Base-by-base conservation (phyloP, 2,329 filamentous ascomycete genomes). In the Fonsecaea nubica region DNA sequence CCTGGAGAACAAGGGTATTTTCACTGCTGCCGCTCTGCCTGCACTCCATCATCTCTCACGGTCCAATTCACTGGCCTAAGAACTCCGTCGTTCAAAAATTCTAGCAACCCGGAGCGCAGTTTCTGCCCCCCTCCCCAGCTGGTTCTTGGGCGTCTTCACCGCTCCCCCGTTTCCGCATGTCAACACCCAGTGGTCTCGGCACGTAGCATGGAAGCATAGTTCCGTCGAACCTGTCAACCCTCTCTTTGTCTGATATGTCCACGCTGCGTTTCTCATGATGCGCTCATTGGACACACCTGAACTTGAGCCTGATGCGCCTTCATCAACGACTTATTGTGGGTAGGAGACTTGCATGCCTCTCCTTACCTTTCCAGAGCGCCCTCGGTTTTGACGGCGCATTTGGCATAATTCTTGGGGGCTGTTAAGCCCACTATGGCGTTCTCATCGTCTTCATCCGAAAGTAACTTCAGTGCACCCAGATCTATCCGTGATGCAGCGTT, bases 371-470 rank as follows among this genome's bases (percentile, higher is more conserved):
- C n/a, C 38, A 30, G 18, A 38, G 32, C 18, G 36, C 36, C 15
- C 25, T 38, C 52, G 38, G 30, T 40, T 42, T 21, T 33, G 60
- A 62, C 30, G 38, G 38, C 36, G 40, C 50, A 36, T 18, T 50
- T 35, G 30, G 60, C 25, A 33, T 45, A 7, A 13, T 38, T 18
- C 56, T 15, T 12, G 33, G 33, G 42, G 58, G 21, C 33, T 42
- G 48, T 8, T 25, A 36, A 9, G 30, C 30, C 42, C 7, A 53
- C 25, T 13, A 72, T 72, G 69, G 71, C 68, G 9, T 69, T 69
- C 50, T 72, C 72, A n/a, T 73, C 71, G 6, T 73, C 72, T 6
- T 71, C 66, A 8, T 73, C 71, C 25, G 70, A 71, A 42, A 66
- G 62, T 58, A 65, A 66, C 48, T 66, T 64, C 38, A 64, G 64